Conservation (phyloP, 495 filamentous ascomycete species). For the Aspergillus baeticus region DNA sequence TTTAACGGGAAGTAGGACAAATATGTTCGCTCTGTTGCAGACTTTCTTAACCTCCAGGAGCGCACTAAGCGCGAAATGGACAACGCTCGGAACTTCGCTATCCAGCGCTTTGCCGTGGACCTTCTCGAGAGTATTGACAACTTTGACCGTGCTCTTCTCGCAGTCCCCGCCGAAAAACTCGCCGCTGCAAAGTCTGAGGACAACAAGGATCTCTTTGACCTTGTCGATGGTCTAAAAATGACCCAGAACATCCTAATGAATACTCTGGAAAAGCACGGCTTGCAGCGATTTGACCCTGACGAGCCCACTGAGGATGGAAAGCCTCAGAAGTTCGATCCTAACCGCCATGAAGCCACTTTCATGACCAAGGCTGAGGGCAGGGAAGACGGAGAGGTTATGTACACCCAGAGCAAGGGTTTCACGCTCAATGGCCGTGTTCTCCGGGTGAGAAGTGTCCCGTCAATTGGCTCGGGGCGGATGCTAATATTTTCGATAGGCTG, state of each 20-base stretch:
- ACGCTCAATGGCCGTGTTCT: slow-evolving; percentile 84
- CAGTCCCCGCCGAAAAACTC: slow-evolving; percentile 74
- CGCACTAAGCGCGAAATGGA: slow-evolving; percentile 90
- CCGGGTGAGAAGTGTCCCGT: slow-evolving; percentile 51
- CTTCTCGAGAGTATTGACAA: slow-evolving; percentile 94
- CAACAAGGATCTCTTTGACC: slow-evolving; percentile 68
- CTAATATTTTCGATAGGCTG: slow-evolving; percentile 51
- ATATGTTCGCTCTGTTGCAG: slow-evolving; percentile 87
- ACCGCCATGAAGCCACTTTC: slow-evolving; percentile 94
- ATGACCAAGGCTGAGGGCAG: slow-evolving; percentile 79
- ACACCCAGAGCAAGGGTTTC: slow-evolving; percentile 94
- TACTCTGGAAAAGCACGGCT: slow-evolving; percentile 89
- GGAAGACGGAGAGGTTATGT: slow-evolving; percentile 88
- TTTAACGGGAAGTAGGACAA: slow-evolving; percentile 64
- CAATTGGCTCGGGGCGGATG: too few species aligned
- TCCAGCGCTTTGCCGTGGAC: slow-evolving; percentile 91
- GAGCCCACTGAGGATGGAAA: slow-evolving; percentile 56
- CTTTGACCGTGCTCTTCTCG: slow-evolving; percentile 83
- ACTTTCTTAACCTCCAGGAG: slow-evolving; percentile 96
- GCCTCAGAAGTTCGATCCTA: slow-evolving; percentile 80
- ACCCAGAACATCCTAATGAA: slow-evolving; percentile 84
- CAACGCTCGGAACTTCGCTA: slow-evolving; percentile 82
- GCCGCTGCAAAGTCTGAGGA: slow-evolving; percentile 37
- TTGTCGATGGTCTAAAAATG: slow-evolving; percentile 91
- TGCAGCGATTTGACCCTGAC: slow-evolving; percentile 81